Conservation (phyloP, 2,329 filamentous ascomycete genomes). For the Neoarthrinium moseri region DNA sequence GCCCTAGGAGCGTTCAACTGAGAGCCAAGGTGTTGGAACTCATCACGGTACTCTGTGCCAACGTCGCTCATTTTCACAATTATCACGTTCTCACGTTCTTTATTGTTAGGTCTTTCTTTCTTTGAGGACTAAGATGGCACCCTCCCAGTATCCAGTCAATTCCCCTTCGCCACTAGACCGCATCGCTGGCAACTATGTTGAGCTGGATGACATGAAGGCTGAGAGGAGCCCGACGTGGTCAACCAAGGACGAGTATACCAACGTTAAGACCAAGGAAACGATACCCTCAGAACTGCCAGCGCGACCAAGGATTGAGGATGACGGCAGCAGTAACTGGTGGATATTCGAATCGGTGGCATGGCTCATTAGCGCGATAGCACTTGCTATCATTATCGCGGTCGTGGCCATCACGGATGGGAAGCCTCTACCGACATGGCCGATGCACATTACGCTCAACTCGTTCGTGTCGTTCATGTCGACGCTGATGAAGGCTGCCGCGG, state of each 20-base stretch:
- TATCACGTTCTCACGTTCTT: too few relatives aligned
- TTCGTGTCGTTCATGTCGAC: constrained; percentile 16
- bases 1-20: neutral
- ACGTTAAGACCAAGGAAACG: neutral
- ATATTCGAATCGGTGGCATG: constrained; percentile 11
- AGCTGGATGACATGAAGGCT: constrained; percentile 7
- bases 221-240: neutral
- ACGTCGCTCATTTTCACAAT: constrained; percentile 1
- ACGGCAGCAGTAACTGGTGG: constrained; percentile 10
- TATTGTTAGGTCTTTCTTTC: neutral
- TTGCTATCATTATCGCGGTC: constrained; percentile 10
- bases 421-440: constrained; percentile 12
- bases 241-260: neutral
- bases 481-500: constrained; percentile 12
- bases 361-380: constrained; percentile 9
- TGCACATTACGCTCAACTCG: constrained; percentile 16
- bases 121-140: neutral
- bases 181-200: constrained; percentile 6
- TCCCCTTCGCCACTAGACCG: constrained; percentile 4
- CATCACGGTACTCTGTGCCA: neutral
- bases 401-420: constrained; percentile 10
- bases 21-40: neutral
- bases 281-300: neutral
- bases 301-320: neutral
- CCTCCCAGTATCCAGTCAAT: neutral